A percentile compares a stretch with the other conserved stretches of the same genome.
phyloP scores from a whole-genome alignment of 2,329 filamentous ascomycete genomes.

The Cercospora canescens region DNA sequence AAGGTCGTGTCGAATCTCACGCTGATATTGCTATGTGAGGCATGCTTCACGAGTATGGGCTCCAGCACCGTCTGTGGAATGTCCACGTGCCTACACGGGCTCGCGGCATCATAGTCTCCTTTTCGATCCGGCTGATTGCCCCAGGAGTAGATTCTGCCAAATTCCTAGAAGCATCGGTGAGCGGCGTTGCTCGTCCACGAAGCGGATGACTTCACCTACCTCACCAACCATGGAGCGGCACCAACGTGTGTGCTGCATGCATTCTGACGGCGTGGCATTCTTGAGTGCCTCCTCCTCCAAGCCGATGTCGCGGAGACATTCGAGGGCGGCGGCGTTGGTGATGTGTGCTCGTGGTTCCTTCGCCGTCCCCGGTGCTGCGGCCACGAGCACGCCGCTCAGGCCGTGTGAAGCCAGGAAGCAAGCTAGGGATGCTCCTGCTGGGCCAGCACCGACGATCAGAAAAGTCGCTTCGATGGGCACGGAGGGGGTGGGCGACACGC shows the following conservation, averaged over 20 bases:
- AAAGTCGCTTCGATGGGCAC: constrained; percentile 31
- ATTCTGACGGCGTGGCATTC: constrained; percentile 36
- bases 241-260: constrained; percentile 46
- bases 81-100: constrained; percentile 45
- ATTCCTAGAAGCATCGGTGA: constrained; percentile 33
- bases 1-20: constrained; percentile 44
- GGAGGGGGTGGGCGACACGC: not conserved
- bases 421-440: constrained; percentile 37
- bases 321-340: constrained; percentile 57
- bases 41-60: constrained; percentile 43
- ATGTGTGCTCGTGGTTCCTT: constrained; percentile 61
- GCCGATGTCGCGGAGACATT: constrained; percentile 49
- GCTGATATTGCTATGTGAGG: constrained; percentile 40
- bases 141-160: constrained; percentile 45
- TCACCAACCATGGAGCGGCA: constrained; percentile 47
- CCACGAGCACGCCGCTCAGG: constrained; percentile 56
- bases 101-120: constrained; percentile 44
- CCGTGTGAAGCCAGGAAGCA: constrained; percentile 36
- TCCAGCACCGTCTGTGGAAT: constrained; percentile 48
- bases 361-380: constrained; percentile 51
- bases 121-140: constrained; percentile 42
- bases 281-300: constrained; percentile 40
- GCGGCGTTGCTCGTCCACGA: not conserved
- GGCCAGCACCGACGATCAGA: constrained; percentile 37
- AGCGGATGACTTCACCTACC: not conserved